Conservation (phyloP, 495 filamentous ascomycete genomes). For the Beverwykella pulmonaria region DNA sequence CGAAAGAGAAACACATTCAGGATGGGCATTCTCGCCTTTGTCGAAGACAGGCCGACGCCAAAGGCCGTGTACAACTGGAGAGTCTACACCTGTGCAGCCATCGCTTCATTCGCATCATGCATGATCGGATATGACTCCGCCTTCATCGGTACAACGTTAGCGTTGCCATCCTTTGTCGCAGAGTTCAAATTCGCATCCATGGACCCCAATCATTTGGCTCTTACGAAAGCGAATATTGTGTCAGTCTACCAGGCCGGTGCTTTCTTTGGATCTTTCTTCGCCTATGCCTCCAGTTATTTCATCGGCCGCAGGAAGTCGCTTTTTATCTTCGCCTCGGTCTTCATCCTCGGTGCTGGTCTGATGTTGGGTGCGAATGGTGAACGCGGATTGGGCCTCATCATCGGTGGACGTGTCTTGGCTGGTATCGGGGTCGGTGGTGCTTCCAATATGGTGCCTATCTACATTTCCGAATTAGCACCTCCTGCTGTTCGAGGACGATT, state of each 20-base stretch:
- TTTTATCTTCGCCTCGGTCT: slow-evolving; percentile 34
- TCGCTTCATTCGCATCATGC: slow-evolving; percentile 69
- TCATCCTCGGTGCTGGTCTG: slow-evolving; percentile 40
- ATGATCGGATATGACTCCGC: slow-evolving; percentile 61
- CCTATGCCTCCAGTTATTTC: slow-evolving; percentile 33
- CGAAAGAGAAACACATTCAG: slow-evolving; percentile 25
- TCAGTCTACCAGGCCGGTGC: slow-evolving; percentile 59
- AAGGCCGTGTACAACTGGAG: slow-evolving; percentile 75
- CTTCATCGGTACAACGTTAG: slow-evolving; percentile 34
- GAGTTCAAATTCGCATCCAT: slow-evolving; percentile 28
- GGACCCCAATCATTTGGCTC: slow-evolving; percentile 8
- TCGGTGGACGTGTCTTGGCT: slow-evolving; percentile 48
- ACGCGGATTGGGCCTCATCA: slow-evolving; percentile 61
- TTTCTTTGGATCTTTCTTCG: slow-evolving; percentile 42
- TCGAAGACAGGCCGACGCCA: slow-evolving; percentile 68
- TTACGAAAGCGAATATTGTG: slow-evolving; percentile 53
- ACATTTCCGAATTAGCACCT: slow-evolving; percentile 50
- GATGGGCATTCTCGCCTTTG: slow-evolving; percentile 62
- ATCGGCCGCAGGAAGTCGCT: slow-evolving; percentile 38
- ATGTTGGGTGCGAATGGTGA: slow-evolving; percentile 49
- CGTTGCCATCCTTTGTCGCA: slow-evolving; percentile 24
- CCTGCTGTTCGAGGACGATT: slow-evolving; percentile 49
- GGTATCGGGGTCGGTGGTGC: slow-evolving; percentile 48
- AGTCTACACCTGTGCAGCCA: slow-evolving; percentile 62
- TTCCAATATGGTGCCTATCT: slow-evolving; percentile 48